Evolutionary conservation across 352 stramenopile genomes (phyloP), one percentile per base, ranked within the genome.

Genomic region (Phytophthora hibernalis): DNA sequence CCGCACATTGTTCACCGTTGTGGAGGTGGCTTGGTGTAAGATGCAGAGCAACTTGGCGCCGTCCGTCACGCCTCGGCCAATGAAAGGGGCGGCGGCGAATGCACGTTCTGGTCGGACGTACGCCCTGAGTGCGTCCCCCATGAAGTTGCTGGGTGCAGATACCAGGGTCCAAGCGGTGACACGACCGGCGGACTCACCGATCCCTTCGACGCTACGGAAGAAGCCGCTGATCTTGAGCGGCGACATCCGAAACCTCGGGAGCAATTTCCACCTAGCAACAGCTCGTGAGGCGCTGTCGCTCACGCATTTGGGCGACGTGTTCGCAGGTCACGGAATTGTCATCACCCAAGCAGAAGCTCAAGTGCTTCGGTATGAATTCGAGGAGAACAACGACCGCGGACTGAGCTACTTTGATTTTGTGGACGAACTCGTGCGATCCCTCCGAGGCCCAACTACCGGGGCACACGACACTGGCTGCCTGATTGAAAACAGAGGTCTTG

Each of bases 241-340:
- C 2, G 85, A 93, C 59, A 89, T 91, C 48, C 80, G 85, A 33
- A 93, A 93, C 61, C 61, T 93, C 18, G 79, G 77, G 21, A 90
- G 69, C 54, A 90, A 90, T 50, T 91, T 93, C 43, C 67, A 80
- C 5, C 56, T 93, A 43, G 71, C 79, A 9, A 82, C 77, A 65
- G 80, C 77, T 67, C 59, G 61, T 5, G 73, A 78, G 31, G 54
- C 65, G 6, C 55, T 86, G n/a, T 72, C 70, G 12, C 72, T 89
- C 22, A 42, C 61, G 6, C 79, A 90, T 35, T 69, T 91, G 16
- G 56, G 77, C 13, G 65, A 72, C 24, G 82, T 86, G 20, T 86
- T 91, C 30, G 70, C 73, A 9, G 54, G 60, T 11, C 82, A 82
- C 53, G 81, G 73, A 20, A 79, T 93, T 49, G 33, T 70, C 7